Evolutionary conservation across 768 basidiomycete species (phyloP).

Genomic region (Russula virescens): DNA sequence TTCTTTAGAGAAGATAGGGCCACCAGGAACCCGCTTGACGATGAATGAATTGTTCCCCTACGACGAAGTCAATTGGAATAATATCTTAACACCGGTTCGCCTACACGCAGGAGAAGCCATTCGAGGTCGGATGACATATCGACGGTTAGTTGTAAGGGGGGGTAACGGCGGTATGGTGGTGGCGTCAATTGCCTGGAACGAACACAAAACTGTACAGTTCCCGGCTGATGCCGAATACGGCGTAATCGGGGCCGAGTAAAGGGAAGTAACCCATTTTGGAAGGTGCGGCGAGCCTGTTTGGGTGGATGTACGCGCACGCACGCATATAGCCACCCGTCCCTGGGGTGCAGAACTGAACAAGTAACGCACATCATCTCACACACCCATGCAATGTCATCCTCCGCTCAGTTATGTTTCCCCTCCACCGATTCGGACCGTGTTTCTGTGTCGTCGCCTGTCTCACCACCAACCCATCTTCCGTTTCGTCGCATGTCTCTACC

Average conservation of each 20-base stretch:
- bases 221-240: constrained; percentile 7
- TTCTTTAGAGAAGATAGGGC: constrained; percentile 80
- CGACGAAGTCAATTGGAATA: constrained; percentile 9
- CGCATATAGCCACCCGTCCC: constrained; percentile 1
- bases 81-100: constrained; percentile 30
- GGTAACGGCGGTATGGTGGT: background rate
- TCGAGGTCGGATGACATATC: constrained; percentile 70
- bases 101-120: constrained; percentile 87
- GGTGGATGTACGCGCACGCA: background rate
- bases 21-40: constrained; percentile 69
- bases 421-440: constrained; percentile 12
- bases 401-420: constrained; percentile 18
- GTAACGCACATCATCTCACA: background rate
- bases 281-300: background rate
- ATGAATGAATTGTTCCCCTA: constrained; percentile 83
- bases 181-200: background rate
- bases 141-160: background rate
- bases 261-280: background rate
- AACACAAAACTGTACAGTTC: constrained; percentile 16
- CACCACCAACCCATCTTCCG: constrained; percentile 38
- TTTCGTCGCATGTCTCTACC: constrained; percentile 44
- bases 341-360: background rate
- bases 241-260: background rate
- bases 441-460: constrained; percentile 3
- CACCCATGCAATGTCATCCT: background rate